A percentile compares a stretch with the other conserved stretches of the same genome.
Evolutionary conservation across 768 basidiomycete species (phyloP).

Genomic region (Pisolithus albus): DNA sequence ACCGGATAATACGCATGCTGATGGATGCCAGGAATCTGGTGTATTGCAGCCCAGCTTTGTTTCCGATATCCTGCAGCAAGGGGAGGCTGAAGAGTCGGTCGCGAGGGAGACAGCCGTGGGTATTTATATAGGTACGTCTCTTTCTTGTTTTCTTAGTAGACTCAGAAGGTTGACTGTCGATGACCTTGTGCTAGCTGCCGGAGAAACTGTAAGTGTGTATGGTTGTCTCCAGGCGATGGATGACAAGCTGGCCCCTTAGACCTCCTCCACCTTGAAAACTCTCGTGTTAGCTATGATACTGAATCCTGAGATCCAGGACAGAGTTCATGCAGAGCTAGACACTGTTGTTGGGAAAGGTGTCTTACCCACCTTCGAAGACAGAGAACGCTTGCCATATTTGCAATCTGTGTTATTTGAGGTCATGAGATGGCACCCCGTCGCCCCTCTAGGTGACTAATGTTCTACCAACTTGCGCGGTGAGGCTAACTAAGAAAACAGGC

Average conservation of each 20-base stretch:
- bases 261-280: conserved; percentile 12
- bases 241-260: conserved; percentile 10
- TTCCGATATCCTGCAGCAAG: no score
- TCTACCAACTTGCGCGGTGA: neutral
- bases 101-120: no score
- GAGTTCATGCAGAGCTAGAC: conserved; percentile 22
- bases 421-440: conserved; percentile 18
- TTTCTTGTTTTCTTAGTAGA: no score
- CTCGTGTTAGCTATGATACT: conserved; percentile 25
- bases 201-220: conserved; percentile 18
- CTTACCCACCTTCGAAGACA: conserved; percentile 19
- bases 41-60: no score
- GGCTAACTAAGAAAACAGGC: conserved; percentile 4
- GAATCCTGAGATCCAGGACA: conserved; percentile 18
- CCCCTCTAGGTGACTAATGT: conserved; percentile 14
- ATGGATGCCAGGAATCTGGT: no score
- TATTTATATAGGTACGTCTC: no score
- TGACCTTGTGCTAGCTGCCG: conserved; percentile 21
- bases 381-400: conserved; percentile 19
- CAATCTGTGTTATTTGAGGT: conserved; percentile 19
- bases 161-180: no score
- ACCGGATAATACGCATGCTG: no score
- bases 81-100: no score
- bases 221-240: neutral
- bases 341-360: conserved; percentile 13